Base-by-base conservation (phyloP, 2,329 filamentous ascomycete genomes). In the Tetracladium maxilliforme region DNA sequence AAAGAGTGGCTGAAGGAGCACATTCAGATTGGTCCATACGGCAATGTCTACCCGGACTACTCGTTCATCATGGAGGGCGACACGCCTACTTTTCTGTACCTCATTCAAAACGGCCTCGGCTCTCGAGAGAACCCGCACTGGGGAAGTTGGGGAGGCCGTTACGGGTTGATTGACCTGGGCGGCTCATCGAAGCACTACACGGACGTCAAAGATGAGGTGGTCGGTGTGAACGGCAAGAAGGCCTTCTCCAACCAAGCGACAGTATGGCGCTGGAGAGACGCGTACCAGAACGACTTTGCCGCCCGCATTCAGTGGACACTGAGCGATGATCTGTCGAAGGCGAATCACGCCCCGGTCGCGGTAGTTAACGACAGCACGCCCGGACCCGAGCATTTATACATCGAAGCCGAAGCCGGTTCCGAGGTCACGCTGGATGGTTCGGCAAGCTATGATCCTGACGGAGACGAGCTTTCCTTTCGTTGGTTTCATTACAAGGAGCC, bases 191-290 rank as follows among this genome's bases (percentile, higher is more conserved):
- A 24, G 6, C 35, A 37, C 19, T 48, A 34, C 22, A 33, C 28
- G 6, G 44, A 49, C 30, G 33, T 40, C 2, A 25, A 29, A 5
- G 48, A 53, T 28, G 27, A 30, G 3, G 45, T 47, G 4, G 22
- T 41, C 9, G 48, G 50, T 5, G 10, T 29, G 8, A 38, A 51
- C 30, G 37, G 41, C 5, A 29, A 37, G 17, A 39, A 23, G 3
- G 41, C 39, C 24, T 30, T 30, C 9, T 44, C 35, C 14, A 62
- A 59, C 25, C 50, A 58, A 10, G 57, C 58, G 5, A 58, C 55
- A 0, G 53, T 62, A 20, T 64, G 58, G 57, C 46, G 58, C 14
- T 64, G 58, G 59, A 40, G 57, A 10, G 43, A 53, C 24, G 53
- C 56, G 1, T 62, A 54, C 26, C 58, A 62, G 34, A 52, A 56